Percentiles rank a stretch among this genome's conserved stretches.
Conservation (phyloP, 1,139 yeast species). For the Nakaseomyces nivariensis region DNA sequence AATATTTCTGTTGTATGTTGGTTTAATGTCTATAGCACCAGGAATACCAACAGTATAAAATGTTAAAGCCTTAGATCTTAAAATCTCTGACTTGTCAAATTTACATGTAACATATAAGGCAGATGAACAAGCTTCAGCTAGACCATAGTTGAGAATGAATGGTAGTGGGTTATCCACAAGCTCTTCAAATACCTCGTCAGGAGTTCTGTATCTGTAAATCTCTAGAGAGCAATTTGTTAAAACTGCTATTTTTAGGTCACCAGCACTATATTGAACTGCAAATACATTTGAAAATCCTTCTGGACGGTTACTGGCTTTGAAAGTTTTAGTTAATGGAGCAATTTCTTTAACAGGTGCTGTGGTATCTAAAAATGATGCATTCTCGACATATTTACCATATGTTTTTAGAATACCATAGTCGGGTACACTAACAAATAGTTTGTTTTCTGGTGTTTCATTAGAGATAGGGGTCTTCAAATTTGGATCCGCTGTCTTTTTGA, state of each 20-base stretch:
- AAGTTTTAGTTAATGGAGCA: slow-evolving; percentile 56
- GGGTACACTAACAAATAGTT: slow-evolving; percentile 65
- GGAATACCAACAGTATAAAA: slow-evolving; percentile 34
- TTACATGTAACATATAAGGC: slow-evolving; percentile 77
- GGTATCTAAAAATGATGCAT: slow-evolving; percentile 63
- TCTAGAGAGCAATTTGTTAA: slow-evolving; percentile 73
- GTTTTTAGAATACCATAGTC: slow-evolving; percentile 77
- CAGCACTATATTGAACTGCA: slow-evolving; percentile 69
- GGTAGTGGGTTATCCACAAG: slow-evolving; percentile 47
- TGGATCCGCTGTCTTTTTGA: slow-evolving; percentile 23
- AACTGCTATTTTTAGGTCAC: slow-evolving; percentile 63
- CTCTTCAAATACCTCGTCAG: slow-evolving; percentile 65
- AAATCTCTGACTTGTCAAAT: slow-evolving; percentile 47
- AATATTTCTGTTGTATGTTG: slow-evolving; percentile 27
- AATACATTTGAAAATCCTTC: slow-evolving; percentile 74
- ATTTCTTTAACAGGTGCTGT: slow-evolving; percentile 65
- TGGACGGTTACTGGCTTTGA: slow-evolving; percentile 63
- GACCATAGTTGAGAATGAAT: slow-evolving; percentile 47
- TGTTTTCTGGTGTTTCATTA: slow-evolving; percentile 12
- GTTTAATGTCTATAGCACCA: slow-evolving; percentile 31
- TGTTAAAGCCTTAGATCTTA: slow-evolving; percentile 33
- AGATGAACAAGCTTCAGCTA: slow-evolving; percentile 76
- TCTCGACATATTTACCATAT: slow-evolving; percentile 63
- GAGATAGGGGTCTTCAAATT: background rate
- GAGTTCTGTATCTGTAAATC: slow-evolving; percentile 66